Evolutionary conservation across 345 rosid species (phyloP).

Genomic region (Cochlearia excelsa): DNA sequence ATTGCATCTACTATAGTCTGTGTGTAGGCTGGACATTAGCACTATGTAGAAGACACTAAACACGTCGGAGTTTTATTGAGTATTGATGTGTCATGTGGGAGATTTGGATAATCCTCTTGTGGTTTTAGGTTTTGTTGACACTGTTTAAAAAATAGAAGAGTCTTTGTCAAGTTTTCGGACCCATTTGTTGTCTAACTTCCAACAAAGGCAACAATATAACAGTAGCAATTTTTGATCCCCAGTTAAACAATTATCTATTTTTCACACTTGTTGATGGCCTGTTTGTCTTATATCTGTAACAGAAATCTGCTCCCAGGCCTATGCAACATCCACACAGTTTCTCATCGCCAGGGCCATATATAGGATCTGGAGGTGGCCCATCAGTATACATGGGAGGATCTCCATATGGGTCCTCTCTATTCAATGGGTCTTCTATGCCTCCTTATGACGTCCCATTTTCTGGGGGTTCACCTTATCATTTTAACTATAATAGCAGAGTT

Average conservation of each 20-base stretch:
- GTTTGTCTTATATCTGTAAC: constrained; percentile 29
- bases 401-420: constrained; percentile 84
- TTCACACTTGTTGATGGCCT: constrained; percentile 5
- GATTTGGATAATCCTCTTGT: not conserved
- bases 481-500: constrained; percentile 66
- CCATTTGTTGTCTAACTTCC: not conserved
- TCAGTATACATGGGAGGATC: constrained; percentile 85
- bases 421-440: constrained; percentile 77
- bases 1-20: constrained; percentile 7
- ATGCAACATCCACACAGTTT: constrained; percentile 60
- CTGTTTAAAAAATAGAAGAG: not conserved
- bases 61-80: not conserved
- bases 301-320: constrained; percentile 86
- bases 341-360: constrained; percentile 68
- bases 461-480: constrained; percentile 92
- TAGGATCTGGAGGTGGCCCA: constrained; percentile 75
- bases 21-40: not conserved
- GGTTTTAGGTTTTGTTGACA: not conserved
- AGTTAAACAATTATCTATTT: not conserved
- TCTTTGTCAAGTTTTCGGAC: not conserved
- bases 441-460: constrained; percentile 84
- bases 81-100: not conserved
- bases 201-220: constrained; percentile 1
- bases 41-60: too few species aligned
- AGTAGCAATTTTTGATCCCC: not conserved